Conservation (phyloP, 164 flowering plant genomes). For the Annona squamosa region DNA sequence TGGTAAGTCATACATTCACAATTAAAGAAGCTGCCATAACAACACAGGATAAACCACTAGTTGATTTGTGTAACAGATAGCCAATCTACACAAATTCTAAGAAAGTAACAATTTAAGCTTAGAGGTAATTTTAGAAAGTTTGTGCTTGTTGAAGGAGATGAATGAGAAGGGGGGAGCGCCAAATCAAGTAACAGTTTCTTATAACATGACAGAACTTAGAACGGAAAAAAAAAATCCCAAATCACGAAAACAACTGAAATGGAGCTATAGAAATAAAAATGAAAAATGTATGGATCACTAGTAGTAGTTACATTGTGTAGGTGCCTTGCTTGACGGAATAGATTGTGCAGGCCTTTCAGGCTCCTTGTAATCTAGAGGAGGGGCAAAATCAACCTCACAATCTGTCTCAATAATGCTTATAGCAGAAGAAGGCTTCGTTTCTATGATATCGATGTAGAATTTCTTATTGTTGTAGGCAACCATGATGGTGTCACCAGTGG, state of each 20-base stretch:
- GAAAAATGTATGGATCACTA: background rate
- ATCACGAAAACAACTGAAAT: background rate
- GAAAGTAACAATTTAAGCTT: too few relatives aligned
- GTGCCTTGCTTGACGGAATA: slow-evolving; percentile 29
- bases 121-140: too few relatives aligned
- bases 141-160: too few relatives aligned
- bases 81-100: too few relatives aligned
- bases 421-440: slow-evolving; percentile 75
- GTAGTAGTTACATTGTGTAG: slow-evolving; percentile 41
- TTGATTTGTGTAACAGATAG: too few relatives aligned
- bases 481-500: slow-evolving; percentile 89
- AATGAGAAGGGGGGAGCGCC: too few relatives aligned
- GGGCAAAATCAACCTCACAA: slow-evolving; percentile 96
- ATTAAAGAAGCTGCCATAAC: too few relatives aligned
- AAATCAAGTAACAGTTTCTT: too few relatives aligned
- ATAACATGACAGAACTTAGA: too few relatives aligned
- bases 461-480: slow-evolving; percentile 83
- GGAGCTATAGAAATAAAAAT: background rate
- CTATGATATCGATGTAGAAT: slow-evolving; percentile 77
- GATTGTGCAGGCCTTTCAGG: slow-evolving; percentile 52
- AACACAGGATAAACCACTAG: too few relatives aligned
- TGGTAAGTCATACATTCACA: too few relatives aligned
- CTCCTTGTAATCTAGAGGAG: slow-evolving; percentile 86
- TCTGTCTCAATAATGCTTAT: slow-evolving; percentile 90
- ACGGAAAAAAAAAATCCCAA: background rate